Base-by-base conservation (phyloP, 352 stramenopile genomes). In the Elongisporangium undulatum region DNA sequence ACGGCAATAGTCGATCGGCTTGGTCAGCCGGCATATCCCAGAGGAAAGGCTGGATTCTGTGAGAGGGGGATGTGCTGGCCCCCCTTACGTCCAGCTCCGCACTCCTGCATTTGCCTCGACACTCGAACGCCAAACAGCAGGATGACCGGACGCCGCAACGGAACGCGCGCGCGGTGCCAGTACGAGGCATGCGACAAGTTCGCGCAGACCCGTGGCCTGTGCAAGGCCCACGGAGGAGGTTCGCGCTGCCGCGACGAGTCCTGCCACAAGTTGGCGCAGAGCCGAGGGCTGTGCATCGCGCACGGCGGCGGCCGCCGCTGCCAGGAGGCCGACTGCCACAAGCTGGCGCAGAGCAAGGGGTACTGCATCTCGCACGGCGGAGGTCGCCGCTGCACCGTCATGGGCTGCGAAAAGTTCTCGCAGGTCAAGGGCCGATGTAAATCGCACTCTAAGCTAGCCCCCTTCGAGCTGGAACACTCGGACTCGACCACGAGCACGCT, bases 401-500 rank as follows among this genome's bases (percentile, higher is more conserved):
- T 72, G 2, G 77, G 84, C 66, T 96, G 87, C 62, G 74, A 91
- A 56, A 94, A 94, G 72, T 94, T 94, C 59, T 91, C 85, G n/a
- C 85, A 94, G 61, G 84, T 94, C 59, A 91, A 91, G 48, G 85
- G 85, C 21, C 84, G 84, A 20, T 94, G 85, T 71, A 94, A 94
- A 74, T 87, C 79, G 34, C 85, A 94, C 69, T 90, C 82, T 9
- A 94, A 94, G 74, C 75, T 92, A 7, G 63, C 62, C 3, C 45
- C 66, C 53, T 49, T 62, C 39, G 39, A 60, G 48, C 39, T 80
- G 22, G 63, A 62, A 3, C 55, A 67, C 12, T 55, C 63, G 34
- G 49, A 52, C 34, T 55, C 54, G 2, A 58, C 60, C 17, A 49
- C 69, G 17, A 55, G 55, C 41, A 62, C 65, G 50, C 50, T 65